Evolutionary conservation across 768 basidiomycete species (phyloP), one percentile per base, ranked within the genome.

Genomic region (Cyathus striatus): DNA sequence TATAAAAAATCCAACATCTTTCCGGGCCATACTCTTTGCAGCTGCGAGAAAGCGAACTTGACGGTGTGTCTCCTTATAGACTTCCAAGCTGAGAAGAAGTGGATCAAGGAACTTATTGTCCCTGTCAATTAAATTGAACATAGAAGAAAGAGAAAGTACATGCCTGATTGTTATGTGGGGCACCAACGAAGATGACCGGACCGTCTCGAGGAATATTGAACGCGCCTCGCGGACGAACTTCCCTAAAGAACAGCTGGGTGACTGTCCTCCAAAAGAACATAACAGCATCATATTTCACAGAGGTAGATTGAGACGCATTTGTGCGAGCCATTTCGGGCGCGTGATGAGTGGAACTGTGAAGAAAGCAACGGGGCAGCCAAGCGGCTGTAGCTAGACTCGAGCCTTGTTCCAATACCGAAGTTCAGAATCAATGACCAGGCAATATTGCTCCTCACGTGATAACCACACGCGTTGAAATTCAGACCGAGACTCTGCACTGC

Each of bases 191-290:
- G 50, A 98, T 90, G 42, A 95, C 79, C 2, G 95, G 89, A 0
- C 92, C 95, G 45, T 89, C 78, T 44, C 75, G 75, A 20, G 95
- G 95, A 46, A 98, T 90, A 60, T 96, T 90, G 76, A 88, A 97
- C 24, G 93, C 88, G 40, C 95, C 90, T 62, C 95, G 74, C 3
- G 93, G 90, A 45, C 95, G 77, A 54, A 97, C 84, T 67, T 98
- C 95, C 51, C 95, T 74, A 70, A 98, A 98, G 75, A 98, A 98
- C 52, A 98, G 83, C 65, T 88, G 88, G 50, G 88, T 90, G 44
- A 95, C 76, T 2, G 76, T 69, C 44, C 86, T 69, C 90, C 89
- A 95, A 65, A 95, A 90, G 37, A 87, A 59, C 62, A 95, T 79
- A 30, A 81, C 81, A 21, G 79, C 70, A 57, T 92, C 86, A 58